Evolutionary conservation across 805 yeast species (phyloP), one percentile per base, ranked within the genome.

Genomic region (Suhomyces sp.): DNA sequence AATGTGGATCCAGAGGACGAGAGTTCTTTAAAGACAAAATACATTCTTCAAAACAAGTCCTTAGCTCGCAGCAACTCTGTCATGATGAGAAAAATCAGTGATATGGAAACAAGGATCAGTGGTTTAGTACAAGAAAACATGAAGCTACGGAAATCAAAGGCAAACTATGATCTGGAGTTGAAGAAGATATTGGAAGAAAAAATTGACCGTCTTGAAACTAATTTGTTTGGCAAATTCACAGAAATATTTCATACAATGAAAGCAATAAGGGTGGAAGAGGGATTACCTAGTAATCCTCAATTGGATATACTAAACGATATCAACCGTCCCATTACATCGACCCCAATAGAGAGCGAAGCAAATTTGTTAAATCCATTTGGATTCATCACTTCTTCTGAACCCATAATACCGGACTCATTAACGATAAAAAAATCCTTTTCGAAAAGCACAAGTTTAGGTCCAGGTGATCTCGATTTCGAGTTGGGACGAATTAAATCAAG

Each of bases 51-150:
- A 47, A 83, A 83, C 54, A 67, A 65, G 35, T 70, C 73, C n/a
- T 56, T 83, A 18, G 86, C 86, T 1, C 75, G 69, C 42, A 74
- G 71, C 32, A 81, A 79, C 51, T 71, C 82, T 3, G 52, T 66
- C 15, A 59, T 81, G 51, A 63, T 72, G 67, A 52, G 69, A 24
- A 74, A 67, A 43, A 62, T 82, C 17, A 55, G 71, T 4, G 76
- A 70, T 19, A 53, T 83, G 52, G 87, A 81, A 52, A 51, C 58
- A 9, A 72, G 66, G 39, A 52, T 79, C 16, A 61, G 69, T 15
- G 76, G 71, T 13, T 53, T 79, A 45, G 66, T 70, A 10, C 70
- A 66, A 39, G 81, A 77, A 42, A 78, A 77, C 44, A 60, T 72
- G 36, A 50, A 52, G 21, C 48, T 74, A 21, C 57, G 74, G 38